phyloP scores from a whole-genome alignment of 2,329 filamentous ascomycete species.

The Alternaria rosae region DNA sequence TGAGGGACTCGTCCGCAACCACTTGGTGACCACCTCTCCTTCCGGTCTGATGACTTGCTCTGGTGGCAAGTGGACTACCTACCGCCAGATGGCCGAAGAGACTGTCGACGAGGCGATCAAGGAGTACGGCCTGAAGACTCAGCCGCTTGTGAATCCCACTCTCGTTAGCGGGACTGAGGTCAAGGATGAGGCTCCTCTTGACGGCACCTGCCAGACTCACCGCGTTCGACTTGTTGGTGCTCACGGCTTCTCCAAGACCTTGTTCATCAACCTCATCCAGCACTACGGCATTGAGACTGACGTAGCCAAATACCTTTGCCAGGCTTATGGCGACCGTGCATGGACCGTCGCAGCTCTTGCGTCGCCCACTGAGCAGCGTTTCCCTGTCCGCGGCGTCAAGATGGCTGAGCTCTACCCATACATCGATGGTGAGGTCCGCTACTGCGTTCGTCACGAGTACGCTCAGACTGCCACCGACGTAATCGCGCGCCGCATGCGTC shows the following conservation, averaged over 20 bases:
- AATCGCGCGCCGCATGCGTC: conserved; percentile 79
- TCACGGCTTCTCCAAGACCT: conserved; percentile 85
- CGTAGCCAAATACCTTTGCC: conserved; percentile 85
- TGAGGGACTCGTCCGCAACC: conserved; percentile 86
- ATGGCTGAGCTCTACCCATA: conserved; percentile 86
- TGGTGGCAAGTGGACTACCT: conserved; percentile 92
- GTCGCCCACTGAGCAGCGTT: conserved; percentile 76
- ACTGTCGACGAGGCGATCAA: conserved; percentile 81
- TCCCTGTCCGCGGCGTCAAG: conserved; percentile 82
- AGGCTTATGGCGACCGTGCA: conserved; percentile 89
- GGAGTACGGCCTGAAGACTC: conserved; percentile 69
- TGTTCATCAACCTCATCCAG: conserved; percentile 95
- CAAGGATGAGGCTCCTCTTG: conserved; percentile 73
- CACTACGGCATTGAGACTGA: conserved; percentile 92
- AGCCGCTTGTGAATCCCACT: conserved; percentile 65
- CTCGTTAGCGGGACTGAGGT: conserved; percentile 75
- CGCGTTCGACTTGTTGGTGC: conserved; percentile 81
- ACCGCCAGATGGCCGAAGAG: conserved; percentile 91
- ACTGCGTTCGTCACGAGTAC: conserved; percentile 87
- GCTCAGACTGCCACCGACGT: conserved; percentile 91
- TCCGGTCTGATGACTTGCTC: conserved; percentile 85
- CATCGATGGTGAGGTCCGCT: conserved; percentile 89
- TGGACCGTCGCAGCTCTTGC: conserved; percentile 89
- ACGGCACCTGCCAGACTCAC: conserved; percentile 83
- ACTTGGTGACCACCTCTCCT: conserved; percentile 79